A percentile compares a stretch with the other conserved stretches of the same genome.
Conservation (phyloP, 805 yeast species). For the Nakazawaea laoshanensis region DNA sequence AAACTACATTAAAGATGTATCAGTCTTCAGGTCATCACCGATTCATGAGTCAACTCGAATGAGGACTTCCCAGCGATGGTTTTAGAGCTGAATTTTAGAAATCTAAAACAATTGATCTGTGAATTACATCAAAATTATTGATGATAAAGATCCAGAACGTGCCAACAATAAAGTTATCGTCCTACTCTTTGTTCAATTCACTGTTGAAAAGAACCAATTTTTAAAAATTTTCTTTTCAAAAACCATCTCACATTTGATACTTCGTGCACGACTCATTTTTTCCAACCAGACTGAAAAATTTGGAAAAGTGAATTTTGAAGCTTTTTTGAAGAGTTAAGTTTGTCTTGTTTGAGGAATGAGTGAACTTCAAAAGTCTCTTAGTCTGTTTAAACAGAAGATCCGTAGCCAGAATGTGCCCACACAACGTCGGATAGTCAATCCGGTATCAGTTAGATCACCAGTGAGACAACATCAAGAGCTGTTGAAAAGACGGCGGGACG, state of each 20-base stretch:
- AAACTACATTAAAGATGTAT: conserved; percentile 35
- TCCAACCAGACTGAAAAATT: too few species aligned
- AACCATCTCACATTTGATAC: too few species aligned
- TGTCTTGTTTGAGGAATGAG: too few species aligned
- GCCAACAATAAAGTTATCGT: too few species aligned
- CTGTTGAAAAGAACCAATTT: too few species aligned
- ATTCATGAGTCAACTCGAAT: conserved; percentile 80
- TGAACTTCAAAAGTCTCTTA: conserved; percentile 28
- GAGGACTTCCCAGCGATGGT: conserved; percentile 98
- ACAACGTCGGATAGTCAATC: conserved; percentile 12
- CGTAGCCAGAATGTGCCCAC: conserved; percentile 37
- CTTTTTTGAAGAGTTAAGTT: too few species aligned
- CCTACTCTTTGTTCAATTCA: too few species aligned
- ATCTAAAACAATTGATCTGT: conserved; percentile 14
- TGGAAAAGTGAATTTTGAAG: too few species aligned
- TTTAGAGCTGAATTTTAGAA: conserved; percentile 67
- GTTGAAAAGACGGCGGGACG: conserved; percentile 15
- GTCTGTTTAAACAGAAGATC: conserved; percentile 56
- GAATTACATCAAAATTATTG: too few species aligned
- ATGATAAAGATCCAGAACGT: too few species aligned
- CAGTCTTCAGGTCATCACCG: conserved; percentile 93
- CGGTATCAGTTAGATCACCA: not conserved
- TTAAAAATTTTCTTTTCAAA: too few species aligned
- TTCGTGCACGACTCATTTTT: too few species aligned
- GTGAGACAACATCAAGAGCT: conserved; percentile 12